phyloP scores from a whole-genome alignment of 2,329 filamentous ascomycete genomes.

The Chrysoporthe austroafricana region DNA sequence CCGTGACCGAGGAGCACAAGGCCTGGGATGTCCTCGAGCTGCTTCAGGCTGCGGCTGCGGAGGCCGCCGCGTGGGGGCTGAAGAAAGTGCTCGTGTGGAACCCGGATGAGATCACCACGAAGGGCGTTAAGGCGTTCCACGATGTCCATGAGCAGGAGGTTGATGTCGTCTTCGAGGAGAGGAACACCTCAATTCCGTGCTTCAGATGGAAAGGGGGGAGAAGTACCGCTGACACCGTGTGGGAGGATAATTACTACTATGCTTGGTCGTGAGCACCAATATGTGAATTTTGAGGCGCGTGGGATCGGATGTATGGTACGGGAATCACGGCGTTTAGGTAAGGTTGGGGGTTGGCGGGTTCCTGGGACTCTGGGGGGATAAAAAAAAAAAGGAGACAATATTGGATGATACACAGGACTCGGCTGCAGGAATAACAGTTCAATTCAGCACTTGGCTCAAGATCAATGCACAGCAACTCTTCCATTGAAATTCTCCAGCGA shows the following conservation, averaged over 20 bases:
- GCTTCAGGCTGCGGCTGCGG: conserved; percentile 40
- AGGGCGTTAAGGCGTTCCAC: conserved; percentile 37
- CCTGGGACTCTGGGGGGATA: too few relatives aligned
- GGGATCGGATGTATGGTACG: not conserved
- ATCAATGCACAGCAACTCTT: too few relatives aligned
- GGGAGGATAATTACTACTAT: conserved; percentile 40
- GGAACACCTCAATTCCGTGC: conserved; percentile 40
- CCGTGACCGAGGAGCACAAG: conserved; percentile 30
- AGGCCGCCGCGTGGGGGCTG: conserved; percentile 39
- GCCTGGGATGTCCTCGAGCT: conserved; percentile 35
- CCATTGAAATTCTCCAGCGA: too few relatives aligned
- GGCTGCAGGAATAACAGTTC: too few relatives aligned
- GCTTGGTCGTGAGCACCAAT: conserved; percentile 33
- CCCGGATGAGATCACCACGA: conserved; percentile 37
- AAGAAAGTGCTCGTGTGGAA: conserved; percentile 43
- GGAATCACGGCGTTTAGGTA: not conserved
- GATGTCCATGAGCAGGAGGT: conserved; percentile 44
- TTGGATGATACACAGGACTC: too few relatives aligned
- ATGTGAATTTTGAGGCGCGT: not conserved
- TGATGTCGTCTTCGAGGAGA: conserved; percentile 37
- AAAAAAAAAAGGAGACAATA: not conserved
- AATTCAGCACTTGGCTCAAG: too few relatives aligned
- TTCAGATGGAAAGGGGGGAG: conserved; percentile 42
- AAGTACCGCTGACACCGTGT: conserved; percentile 33
- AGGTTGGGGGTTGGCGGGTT: not conserved